Conservation (phyloP, 352 stramenopile species). For the Phytophthora europaea region DNA sequence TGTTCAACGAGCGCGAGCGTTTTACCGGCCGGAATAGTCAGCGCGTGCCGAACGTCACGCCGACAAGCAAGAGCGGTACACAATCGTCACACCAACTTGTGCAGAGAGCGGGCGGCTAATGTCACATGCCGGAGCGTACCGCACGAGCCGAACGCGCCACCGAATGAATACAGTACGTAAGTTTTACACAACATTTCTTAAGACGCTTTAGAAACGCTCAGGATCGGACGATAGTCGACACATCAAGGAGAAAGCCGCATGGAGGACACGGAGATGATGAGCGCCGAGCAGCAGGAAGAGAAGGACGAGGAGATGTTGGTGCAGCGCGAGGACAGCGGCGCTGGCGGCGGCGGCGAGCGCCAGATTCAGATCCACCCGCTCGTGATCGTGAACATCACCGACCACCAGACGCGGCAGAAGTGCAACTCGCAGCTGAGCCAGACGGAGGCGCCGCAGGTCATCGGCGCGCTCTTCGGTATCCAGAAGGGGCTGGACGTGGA, state of each 20-base stretch:
- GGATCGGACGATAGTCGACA: constrained; percentile 16
- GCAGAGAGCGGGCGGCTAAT: background rate
- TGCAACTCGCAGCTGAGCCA: constrained; percentile 61
- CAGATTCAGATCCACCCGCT: constrained; percentile 89
- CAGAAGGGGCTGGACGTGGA: constrained; percentile 85
- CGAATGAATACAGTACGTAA: background rate
- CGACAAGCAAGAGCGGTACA: constrained; percentile 27
- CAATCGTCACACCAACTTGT: constrained; percentile 18
- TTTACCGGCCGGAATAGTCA: constrained; percentile 50
- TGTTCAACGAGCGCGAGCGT: constrained; percentile 36
- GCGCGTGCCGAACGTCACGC: constrained; percentile 35
- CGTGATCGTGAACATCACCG: constrained; percentile 95
- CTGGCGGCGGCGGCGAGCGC: constrained; percentile 59
- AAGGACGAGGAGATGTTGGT: constrained; percentile 55
- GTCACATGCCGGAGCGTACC: constrained; percentile 2
- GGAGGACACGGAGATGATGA: constrained; percentile 75
- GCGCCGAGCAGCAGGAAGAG: constrained; percentile 30
- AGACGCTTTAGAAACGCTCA: background rate
- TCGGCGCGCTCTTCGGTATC: constrained; percentile 94
- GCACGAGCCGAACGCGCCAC: background rate
- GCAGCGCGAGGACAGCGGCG: constrained; percentile 54
- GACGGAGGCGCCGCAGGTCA: constrained; percentile 68
- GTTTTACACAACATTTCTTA: background rate
- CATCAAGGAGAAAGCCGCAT: constrained; percentile 32
- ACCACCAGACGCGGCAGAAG: constrained; percentile 95